Conservation (phyloP, 306 rosid species). For the Vicia faba region DNA sequence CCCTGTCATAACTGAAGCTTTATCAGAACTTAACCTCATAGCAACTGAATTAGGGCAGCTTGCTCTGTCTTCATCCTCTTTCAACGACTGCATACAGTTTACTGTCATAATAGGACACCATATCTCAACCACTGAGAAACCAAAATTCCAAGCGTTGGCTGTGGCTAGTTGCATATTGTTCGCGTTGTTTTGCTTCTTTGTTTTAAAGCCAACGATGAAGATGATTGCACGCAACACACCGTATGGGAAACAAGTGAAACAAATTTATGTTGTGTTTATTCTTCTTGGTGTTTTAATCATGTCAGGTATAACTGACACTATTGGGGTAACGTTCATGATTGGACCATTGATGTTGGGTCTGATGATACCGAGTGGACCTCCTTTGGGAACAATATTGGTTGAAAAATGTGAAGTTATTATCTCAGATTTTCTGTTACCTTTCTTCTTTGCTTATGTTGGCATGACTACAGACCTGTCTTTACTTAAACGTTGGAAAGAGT, state of each 20-base stretch:
- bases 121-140: rapidly evolving
- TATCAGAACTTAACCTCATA: conserved; percentile 38
- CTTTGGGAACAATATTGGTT: conserved; percentile 35
- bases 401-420: conserved; percentile 26
- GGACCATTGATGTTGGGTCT: conserved; percentile 37
- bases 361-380: conserved; percentile 43
- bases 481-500: not conserved
- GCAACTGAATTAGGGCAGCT: conserved; percentile 44
- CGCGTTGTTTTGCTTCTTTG: rapidly evolving
- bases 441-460: conserved; percentile 35
- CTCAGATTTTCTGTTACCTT: conserved; percentile 29
- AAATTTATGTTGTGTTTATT: conserved; percentile 26
- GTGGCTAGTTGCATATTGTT: not conserved
- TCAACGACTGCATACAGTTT: conserved; percentile 37
- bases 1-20: conserved; percentile 34
- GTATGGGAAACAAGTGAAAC: conserved; percentile 40
- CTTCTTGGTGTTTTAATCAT: conserved; percentile 2
- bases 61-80: conserved; percentile 35
- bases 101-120: rapidly evolving
- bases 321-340: not conserved
- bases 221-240: conserved; percentile 28
- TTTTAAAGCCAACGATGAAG: conserved; percentile 24
- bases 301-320: not conserved
- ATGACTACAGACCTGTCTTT: not conserved
- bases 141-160: rapidly evolving